Percentiles rank a stretch among this genome's conserved stretches.
Conservation (phyloP, 2,329 filamentous ascomycete species). For the Ophiocordyceps robertsii region DNA sequence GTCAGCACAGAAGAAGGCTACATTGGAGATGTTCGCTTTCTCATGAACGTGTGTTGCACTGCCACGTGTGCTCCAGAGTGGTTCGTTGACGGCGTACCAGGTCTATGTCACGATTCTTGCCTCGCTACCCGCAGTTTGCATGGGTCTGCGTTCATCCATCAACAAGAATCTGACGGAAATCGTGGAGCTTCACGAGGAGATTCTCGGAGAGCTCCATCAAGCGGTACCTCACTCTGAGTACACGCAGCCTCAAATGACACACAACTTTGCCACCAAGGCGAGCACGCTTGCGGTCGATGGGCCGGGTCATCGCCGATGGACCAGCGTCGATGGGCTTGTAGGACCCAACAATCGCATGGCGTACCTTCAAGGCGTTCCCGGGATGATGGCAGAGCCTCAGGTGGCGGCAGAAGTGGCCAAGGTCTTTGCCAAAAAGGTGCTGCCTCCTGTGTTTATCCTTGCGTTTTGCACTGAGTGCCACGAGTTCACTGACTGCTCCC, state of each 20-base stretch:
- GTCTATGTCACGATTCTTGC: slow-evolving; percentile 64
- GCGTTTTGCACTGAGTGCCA: too few species aligned
- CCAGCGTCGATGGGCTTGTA: slow-evolving; percentile 31
- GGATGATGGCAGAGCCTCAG: slow-evolving; percentile 43
- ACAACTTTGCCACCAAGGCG: slow-evolving; percentile 4
- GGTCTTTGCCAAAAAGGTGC: slow-evolving; percentile 45
- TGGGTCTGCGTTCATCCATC: slow-evolving; percentile 55
- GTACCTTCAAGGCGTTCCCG: slow-evolving; percentile 32
- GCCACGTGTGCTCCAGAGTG: neutral
- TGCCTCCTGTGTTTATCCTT: neutral
- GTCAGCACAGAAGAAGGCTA: slow-evolving; percentile 81
- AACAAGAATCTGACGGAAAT: slow-evolving; percentile 71
- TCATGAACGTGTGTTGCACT: slow-evolving; percentile 56
- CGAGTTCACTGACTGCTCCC: slow-evolving; percentile 1
- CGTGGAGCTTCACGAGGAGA: slow-evolving; percentile 67
- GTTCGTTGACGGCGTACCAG: slow-evolving; percentile 25
- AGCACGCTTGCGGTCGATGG: slow-evolving; percentile 1
- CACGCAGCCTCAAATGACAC: slow-evolving; percentile 22
- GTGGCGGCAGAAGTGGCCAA: slow-evolving; percentile 47
- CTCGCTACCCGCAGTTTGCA: slow-evolving; percentile 52
- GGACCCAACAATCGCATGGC: slow-evolving; percentile 23
- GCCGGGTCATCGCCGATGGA: slow-evolving; percentile 29
- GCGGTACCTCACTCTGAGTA: slow-evolving; percentile 57
- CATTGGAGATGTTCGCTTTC: slow-evolving; percentile 71
- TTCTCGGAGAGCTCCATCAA: slow-evolving; percentile 61